Percentiles rank a stretch among this genome's conserved stretches.
Conservation (phyloP, 306 rosid genomes). For the Rosa rugosa region DNA sequence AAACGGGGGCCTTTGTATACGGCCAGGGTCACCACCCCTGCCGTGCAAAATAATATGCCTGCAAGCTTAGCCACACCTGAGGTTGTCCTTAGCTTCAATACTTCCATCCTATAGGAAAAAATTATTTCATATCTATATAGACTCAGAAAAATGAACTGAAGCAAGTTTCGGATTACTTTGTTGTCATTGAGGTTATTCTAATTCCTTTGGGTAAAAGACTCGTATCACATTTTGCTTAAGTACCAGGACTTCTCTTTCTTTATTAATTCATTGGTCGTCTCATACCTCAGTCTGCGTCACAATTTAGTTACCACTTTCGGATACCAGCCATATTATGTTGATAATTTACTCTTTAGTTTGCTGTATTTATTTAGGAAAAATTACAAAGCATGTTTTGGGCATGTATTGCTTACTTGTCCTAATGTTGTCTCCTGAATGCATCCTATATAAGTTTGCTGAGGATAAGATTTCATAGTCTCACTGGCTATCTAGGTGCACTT, state of each 20-base stretch:
- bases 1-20: constrained; percentile 73
- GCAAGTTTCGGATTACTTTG: neutral
- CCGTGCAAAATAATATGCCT: constrained; percentile 59
- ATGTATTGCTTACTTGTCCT: neutral
- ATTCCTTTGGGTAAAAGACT: neutral
- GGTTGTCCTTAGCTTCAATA: constrained; percentile 48
- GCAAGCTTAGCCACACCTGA: constrained; percentile 62
- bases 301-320: neutral
- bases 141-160: neutral
- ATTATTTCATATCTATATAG: neutral
- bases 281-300: too few relatives aligned
- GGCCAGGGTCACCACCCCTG: constrained; percentile 65
- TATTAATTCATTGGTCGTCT: too few relatives aligned
- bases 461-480: too few relatives aligned
- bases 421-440: too few relatives aligned
- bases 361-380: neutral
- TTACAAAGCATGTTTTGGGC: neutral
- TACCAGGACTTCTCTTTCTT: neutral
- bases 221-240: neutral
- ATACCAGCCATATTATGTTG: neutral
- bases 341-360: neutral
- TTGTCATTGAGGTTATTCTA: neutral
- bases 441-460: too few relatives aligned
- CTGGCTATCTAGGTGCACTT: too few relatives aligned
- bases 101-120: constrained; percentile 54